Conservation (phyloP, 768 basidiomycete species). For the Suillus americanus region DNA sequence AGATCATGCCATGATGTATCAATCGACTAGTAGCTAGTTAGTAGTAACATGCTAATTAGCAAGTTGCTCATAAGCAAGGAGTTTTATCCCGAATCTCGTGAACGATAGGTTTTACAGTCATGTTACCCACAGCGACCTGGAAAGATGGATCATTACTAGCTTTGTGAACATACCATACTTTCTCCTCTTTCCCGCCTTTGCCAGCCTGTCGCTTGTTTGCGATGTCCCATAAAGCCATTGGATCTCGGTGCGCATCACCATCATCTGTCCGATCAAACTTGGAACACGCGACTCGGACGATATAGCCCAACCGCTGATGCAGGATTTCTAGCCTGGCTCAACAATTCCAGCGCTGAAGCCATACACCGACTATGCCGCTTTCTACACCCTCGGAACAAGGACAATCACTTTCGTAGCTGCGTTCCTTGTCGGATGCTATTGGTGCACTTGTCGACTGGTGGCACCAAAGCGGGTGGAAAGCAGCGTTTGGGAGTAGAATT, state of each 20-base stretch:
- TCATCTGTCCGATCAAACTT: constrained; percentile 84
- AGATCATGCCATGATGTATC: too few species aligned
- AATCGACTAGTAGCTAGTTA: too few species aligned
- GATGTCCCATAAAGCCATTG: constrained; percentile 48
- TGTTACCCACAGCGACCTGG: constrained; percentile 69
- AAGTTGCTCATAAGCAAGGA: too few species aligned
- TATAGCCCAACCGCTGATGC: constrained; percentile 67
- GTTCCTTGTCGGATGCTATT: too few species aligned
- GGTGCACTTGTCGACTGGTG: too few species aligned
- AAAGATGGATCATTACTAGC: background rate
- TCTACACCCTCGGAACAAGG: too few species aligned
- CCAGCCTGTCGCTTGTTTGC: constrained; percentile 65
- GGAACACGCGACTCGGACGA: constrained; percentile 83
- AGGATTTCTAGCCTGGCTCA: constrained; percentile 48
- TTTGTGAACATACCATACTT: constrained; percentile 40
- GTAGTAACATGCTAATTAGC: too few species aligned
- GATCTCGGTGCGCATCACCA: constrained; percentile 56
- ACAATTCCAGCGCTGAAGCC: too few species aligned
- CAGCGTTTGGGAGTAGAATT: too few species aligned
- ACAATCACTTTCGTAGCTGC: too few species aligned
- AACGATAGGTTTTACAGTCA: constrained; percentile 81
- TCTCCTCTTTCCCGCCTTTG: constrained; percentile 76
- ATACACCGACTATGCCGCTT: too few species aligned
- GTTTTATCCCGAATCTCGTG: constrained; percentile 75
- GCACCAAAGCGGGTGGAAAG: too few species aligned